phyloP scores from a whole-genome alignment of 75 land plant species.

The Pinus tabuliformis region DNA sequence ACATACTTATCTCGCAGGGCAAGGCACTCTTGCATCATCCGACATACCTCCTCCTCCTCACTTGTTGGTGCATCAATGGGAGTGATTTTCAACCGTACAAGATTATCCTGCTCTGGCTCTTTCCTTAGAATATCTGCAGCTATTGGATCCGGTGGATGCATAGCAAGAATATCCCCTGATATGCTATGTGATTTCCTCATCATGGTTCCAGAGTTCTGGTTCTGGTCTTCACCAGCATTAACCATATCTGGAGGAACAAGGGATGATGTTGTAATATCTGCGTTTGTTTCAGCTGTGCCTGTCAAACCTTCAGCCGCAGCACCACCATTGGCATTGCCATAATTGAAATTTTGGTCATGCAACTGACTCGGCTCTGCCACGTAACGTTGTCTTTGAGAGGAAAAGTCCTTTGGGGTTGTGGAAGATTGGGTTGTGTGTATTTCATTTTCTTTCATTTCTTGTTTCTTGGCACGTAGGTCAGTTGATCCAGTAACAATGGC shows the following conservation, averaged over 20 bases:
- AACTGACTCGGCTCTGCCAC: too few species aligned
- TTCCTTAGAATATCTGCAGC: slow-evolving; percentile 98
- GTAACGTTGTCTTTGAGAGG: too few species aligned
- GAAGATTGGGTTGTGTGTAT: too few species aligned
- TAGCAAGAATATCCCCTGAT: slow-evolving; percentile 91
- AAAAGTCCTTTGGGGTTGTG: too few species aligned
- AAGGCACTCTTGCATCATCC: too few species aligned
- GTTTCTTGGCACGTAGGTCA: too few species aligned
- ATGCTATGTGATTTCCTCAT: slow-evolving; percentile 83
- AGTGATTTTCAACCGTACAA: slow-evolving; percentile 63
- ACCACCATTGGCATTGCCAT: background rate
- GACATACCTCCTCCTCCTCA: too few species aligned
- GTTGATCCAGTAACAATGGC: too few species aligned
- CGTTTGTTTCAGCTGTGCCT: slow-evolving; percentile 10
- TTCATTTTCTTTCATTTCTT: too few species aligned
- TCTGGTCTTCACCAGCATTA: too few species aligned
- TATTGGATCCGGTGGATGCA: slow-evolving; percentile 86
- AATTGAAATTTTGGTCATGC: slow-evolving; percentile 7
- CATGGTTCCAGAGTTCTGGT: slow-evolving; percentile 50
- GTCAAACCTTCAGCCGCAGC: background rate
- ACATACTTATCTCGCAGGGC: too few species aligned
- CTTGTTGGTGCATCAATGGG: too few species aligned
- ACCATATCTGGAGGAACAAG: slow-evolving; percentile 23
- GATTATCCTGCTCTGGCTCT: slow-evolving; percentile 96
- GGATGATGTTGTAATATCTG: slow-evolving; percentile 16